Evolutionary conservation across 1,284 basidiomycete genomes (phyloP).

Genomic region (Tilletia indica): DNA sequence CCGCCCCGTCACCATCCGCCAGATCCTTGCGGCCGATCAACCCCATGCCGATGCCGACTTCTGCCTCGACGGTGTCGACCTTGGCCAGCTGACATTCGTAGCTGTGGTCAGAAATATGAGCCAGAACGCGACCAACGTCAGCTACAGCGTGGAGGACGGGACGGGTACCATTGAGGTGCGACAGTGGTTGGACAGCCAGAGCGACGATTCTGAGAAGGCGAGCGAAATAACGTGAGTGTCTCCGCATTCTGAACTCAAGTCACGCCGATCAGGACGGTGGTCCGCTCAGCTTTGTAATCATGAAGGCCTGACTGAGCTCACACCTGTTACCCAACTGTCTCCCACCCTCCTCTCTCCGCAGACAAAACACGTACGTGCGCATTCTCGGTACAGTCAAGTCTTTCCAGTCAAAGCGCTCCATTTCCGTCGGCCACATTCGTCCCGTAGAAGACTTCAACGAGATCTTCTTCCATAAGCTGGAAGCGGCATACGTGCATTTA

Average conservation of each 20-base stretch:
- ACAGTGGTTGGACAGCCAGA: slow-evolving; percentile 76
- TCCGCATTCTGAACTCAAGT: not conserved
- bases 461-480: slow-evolving; percentile 73
- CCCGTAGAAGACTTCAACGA: slow-evolving; percentile 73
- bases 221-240: slow-evolving; percentile 42
- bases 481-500: slow-evolving; percentile 60
- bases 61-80: slow-evolving; percentile 74
- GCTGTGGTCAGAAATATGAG: slow-evolving; percentile 73
- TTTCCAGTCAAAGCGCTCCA: slow-evolving; percentile 75
- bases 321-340: not conserved
- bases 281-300: not conserved
- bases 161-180: slow-evolving; percentile 83
- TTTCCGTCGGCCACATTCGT: slow-evolving; percentile 60
- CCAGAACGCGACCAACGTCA: slow-evolving; percentile 75
- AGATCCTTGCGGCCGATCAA: slow-evolving; percentile 74
- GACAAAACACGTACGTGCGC: slow-evolving; percentile 76
- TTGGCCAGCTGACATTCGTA: slow-evolving; percentile 77
- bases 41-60: slow-evolving; percentile 84
- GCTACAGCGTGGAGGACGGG: slow-evolving; percentile 82
- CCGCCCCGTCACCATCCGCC: slow-evolving; percentile 80
- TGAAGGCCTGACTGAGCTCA: not conserved
- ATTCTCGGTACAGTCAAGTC: slow-evolving; percentile 84
- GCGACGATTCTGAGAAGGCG: slow-evolving; percentile 58
- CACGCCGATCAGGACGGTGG: not conserved
- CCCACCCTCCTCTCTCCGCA: slow-evolving; percentile 52